Evolutionary conservation across 1,284 basidiomycete species (phyloP), one percentile per base, ranked within the genome.

Genomic region (Amylostereum chailletii): DNA sequence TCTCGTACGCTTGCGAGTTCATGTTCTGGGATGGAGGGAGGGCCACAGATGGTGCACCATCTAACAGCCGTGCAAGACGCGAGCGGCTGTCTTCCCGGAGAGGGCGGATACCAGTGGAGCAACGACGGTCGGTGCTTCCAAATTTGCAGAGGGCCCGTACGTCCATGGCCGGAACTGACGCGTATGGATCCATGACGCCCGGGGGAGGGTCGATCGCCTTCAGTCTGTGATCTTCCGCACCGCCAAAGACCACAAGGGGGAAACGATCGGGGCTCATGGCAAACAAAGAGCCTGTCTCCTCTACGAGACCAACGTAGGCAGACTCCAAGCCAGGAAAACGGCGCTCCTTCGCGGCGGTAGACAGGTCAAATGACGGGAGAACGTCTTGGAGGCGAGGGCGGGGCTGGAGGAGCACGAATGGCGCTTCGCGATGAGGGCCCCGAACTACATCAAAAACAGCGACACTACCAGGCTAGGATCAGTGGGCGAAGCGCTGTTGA

Each of bases 371-470:
- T 29, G 61, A 58, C 4, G 79, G 77, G 29, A 89, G 65, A 37
- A 86, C 70, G 49, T 87, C 79, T 43, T 81, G 72, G 3, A 90
- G 72, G 30, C 75, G 71, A 0, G 84, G 82, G 3, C 77, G 81
- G 2, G 90, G 90, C 60, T 93, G 90, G 6, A 88, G 74, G 27
- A 93, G 76, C 8, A 87, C 81, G 60, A 91, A 79, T 1, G 89
- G 81, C 34, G 76, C 72, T 44, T 70, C 65, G 1, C 72, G 69
- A 33, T 61, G 61, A 39, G 74, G 63, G 47, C 67, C 69, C 34
- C 63, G 68, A 3, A 90, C 71, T 34, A 91, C 77, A 60, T 92
- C 90, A 57, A 91, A 90, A 26, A 89, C 72, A 5, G 86, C 86
- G 31, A 90, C 87, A 51, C 84, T 89, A 42, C 8, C 26, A 37